A percentile compares a stretch with the other conserved stretches of the same genome.
Conservation (phyloP, 306 rosid species). For the Medicago ruthenica region DNA sequence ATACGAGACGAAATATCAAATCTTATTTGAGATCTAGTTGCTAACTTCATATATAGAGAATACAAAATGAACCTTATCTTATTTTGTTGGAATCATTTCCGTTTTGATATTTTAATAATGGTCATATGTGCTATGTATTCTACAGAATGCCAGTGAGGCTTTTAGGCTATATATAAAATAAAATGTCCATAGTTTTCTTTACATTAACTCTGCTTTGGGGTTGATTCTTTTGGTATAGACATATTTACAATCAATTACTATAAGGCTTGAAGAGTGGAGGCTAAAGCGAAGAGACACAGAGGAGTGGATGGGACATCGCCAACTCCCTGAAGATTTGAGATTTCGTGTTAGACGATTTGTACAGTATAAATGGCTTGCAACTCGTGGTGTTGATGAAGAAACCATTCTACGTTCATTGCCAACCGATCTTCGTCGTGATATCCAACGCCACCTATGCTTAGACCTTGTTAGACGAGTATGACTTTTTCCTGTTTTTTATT, state of each 20-base stretch:
- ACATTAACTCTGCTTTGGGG: constrained; percentile 18
- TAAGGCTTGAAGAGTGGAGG: constrained; percentile 99
- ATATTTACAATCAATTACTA: constrained; percentile 90
- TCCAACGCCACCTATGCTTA: constrained; percentile 89
- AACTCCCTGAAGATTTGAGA: constrained; percentile 93
- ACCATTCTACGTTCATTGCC: constrained; percentile 82
- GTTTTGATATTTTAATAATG: not conserved
- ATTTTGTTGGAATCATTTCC: not conserved
- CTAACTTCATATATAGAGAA: not conserved
- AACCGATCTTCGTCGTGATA: constrained; percentile 95
- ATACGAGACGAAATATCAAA: too few species aligned
- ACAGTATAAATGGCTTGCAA: constrained; percentile 95
- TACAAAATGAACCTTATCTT: not conserved
- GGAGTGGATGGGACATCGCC: constrained; percentile 99
- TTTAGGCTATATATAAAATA: not conserved
- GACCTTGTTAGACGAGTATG: constrained; percentile 96
- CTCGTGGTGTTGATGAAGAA: constrained; percentile 96
- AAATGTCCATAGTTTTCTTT: not conserved
- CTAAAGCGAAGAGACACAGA: constrained; percentile 93
- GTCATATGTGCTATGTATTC: not conserved
- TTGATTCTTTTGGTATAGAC: constrained; percentile 62
- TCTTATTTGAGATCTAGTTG: not conserved
- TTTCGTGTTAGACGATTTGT: constrained; percentile 79
- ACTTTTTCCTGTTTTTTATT: constrained; percentile 41
- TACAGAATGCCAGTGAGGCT: not conserved